phyloP scores from a whole-genome alignment of 208 protist genomes.

The Trypanosoma rangeli region DNA sequence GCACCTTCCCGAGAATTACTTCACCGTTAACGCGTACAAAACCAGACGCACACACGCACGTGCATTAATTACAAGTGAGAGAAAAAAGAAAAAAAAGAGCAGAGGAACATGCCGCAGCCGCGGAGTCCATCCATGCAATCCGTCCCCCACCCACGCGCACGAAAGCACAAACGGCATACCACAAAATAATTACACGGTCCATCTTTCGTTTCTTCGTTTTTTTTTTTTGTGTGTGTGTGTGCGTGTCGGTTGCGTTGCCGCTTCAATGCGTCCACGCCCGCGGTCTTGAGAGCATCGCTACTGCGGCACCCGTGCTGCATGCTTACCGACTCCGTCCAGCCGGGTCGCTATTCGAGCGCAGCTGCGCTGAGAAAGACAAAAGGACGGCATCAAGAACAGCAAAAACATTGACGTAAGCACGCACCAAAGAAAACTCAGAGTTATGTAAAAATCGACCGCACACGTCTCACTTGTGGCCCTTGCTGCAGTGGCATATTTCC shows the following conservation, averaged over 20 bases:
- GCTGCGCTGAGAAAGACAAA: no score
- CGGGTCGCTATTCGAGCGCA: no score
- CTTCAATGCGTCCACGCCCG: not conserved
- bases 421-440: not conserved
- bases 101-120: not conserved
- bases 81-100: conserved; percentile 4
- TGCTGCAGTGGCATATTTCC: not conserved
- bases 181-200: not conserved
- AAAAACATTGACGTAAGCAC: not conserved
- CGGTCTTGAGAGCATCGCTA: no score
- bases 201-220: not conserved
- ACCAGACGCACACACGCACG: not conserved
- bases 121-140: not conserved
- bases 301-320: no score
- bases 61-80: not conserved
- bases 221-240: not conserved
- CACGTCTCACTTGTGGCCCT: not conserved
- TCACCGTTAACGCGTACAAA: not conserved
- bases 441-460: not conserved
- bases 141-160: not conserved
- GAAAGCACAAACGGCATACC: not conserved
- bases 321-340: no score
- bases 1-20: not conserved
- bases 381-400: not conserved
- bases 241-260: not conserved